These are phyloP conservation scores for Gonapodya sp. DNA, from an alignment of 192 early-diverging fungal species.

Conservation along the genomic window DNA sequence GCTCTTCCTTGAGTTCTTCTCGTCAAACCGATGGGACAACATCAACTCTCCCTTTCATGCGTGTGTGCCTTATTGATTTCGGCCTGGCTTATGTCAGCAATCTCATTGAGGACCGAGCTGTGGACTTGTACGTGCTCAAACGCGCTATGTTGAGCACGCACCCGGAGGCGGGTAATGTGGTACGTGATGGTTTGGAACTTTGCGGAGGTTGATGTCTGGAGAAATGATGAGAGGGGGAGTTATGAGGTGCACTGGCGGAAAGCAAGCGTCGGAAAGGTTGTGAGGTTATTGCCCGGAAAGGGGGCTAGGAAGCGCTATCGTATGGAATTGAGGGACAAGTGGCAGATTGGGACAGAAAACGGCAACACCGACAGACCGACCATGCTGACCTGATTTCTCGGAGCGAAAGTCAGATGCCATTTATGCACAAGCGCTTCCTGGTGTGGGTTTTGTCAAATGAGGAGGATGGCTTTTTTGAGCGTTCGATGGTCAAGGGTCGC, in stretches of 20 bases:
- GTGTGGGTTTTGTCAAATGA: too few species aligned
- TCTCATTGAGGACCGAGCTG: slow-evolving; percentile 90
- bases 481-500: too few species aligned
- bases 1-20: slow-evolving; percentile 9
- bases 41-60: not conserved
- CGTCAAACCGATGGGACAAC: not conserved
- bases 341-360: not conserved
- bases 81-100: slow-evolving; percentile 79
- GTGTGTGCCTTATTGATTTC: slow-evolving; percentile 82
- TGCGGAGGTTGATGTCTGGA: not conserved
- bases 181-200: too few species aligned
- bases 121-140: slow-evolving; percentile 98
- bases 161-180: slow-evolving; percentile 68
- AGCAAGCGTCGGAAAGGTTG: not conserved
- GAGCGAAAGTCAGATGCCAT: too few species aligned
- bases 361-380: not conserved
- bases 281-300: not conserved
- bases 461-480: too few species aligned
- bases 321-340: too few species aligned
- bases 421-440: too few species aligned
- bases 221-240: not conserved
- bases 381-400: too few species aligned
- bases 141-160: slow-evolving; percentile 87
- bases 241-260: not conserved
- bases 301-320: too few species aligned